Conservation (phyloP, 106 monocot genomes). For the Acorus gramineus region DNA sequence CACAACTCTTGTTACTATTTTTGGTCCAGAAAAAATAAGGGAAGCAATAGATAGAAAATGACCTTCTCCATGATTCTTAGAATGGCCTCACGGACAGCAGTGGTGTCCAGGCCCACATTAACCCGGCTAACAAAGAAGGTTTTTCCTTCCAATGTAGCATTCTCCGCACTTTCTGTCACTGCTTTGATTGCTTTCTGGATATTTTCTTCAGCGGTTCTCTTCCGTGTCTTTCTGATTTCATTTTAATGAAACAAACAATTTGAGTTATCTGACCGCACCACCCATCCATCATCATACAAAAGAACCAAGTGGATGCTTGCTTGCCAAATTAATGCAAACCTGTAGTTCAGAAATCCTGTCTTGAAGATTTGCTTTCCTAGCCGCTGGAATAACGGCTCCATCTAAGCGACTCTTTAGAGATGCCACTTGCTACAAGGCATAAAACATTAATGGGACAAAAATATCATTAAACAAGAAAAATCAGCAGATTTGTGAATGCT, state of each 20-base stretch:
- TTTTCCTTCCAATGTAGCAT: conserved; percentile 68
- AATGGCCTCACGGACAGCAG: conserved; percentile 85
- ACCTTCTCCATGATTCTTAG: conserved; percentile 45
- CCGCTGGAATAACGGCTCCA: conserved; percentile 71
- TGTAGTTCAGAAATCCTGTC: conserved; percentile 51
- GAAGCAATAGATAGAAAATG: too few relatives aligned
- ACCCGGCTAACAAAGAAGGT: conserved; percentile 57
- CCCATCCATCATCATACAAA: background rate
- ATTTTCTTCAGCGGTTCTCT: conserved; percentile 70
- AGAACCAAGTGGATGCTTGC: background rate
- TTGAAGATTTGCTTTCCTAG: conserved; percentile 67
- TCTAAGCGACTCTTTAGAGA: conserved; percentile 63
- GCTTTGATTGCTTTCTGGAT: conserved; percentile 61
- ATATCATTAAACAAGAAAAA: background rate
- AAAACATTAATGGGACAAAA: background rate
- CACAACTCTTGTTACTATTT: too few relatives aligned
- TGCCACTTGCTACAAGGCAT: conserved; percentile 59
- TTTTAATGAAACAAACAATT: conserved; percentile 28
- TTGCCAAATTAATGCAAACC: conserved; percentile 21
- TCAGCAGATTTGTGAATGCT: background rate
- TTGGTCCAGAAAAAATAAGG: too few relatives aligned
- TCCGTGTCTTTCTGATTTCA: conserved; percentile 62
- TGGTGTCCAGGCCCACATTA: conserved; percentile 76
- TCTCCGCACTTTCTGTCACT: conserved; percentile 46
- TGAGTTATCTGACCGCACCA: background rate